Conservation (phyloP, 768 basidiomycete genomes). For the Cystobasidium ongulense region DNA sequence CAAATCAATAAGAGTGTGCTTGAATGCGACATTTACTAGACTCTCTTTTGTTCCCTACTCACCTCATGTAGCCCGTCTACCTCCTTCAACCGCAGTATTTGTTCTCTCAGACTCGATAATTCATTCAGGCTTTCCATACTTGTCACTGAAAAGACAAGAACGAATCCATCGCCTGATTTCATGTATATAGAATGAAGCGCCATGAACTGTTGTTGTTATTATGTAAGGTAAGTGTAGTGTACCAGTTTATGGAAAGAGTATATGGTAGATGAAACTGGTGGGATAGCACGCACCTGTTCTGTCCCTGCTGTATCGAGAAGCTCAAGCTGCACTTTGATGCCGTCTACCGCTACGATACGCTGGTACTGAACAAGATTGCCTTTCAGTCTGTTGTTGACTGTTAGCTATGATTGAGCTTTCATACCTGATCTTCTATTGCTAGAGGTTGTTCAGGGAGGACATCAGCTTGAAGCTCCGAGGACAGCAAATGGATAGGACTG, state of each 20-base stretch:
- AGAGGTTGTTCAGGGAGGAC: not conserved
- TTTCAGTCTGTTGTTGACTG: constrained; percentile 57
- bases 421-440: constrained; percentile 26
- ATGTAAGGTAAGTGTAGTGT: too few species aligned
- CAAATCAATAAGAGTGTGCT: not conserved
- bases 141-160: constrained; percentile 41
- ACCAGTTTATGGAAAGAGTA: not conserved
- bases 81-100: constrained; percentile 41
- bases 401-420: constrained; percentile 42
- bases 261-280: not conserved
- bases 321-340: constrained; percentile 36
- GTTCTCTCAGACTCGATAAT: constrained; percentile 36
- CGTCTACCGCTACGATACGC: constrained; percentile 39
- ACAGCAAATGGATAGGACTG: not conserved
- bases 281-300: constrained; percentile 49
- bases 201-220: constrained; percentile 36
- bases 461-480: not conserved
- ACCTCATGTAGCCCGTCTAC: constrained; percentile 17
- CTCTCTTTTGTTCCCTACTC: not conserved
- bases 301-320: constrained; percentile 42
- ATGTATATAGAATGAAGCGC: constrained; percentile 41
- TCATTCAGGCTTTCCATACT: constrained; percentile 37
- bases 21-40: not conserved
- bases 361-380: constrained; percentile 34
- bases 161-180: constrained; percentile 41